Conservation (phyloP, 306 rosid genomes). For the Castanea crenata region DNA sequence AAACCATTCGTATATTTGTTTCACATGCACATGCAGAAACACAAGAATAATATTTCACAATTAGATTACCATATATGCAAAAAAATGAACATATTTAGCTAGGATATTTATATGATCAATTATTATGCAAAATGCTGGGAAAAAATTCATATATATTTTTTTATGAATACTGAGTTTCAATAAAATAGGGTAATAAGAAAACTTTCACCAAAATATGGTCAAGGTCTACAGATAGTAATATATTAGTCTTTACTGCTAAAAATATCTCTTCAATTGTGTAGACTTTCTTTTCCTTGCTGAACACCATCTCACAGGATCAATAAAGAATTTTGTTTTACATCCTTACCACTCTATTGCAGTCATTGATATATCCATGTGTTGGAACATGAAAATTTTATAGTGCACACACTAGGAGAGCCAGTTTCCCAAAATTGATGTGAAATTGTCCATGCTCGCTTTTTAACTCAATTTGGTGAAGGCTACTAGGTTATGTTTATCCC, state of each 20-base stretch:
- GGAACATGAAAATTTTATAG: neutral
- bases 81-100: neutral
- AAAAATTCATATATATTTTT: neutral
- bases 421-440: neutral
- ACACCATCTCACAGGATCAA: neutral
- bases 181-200: neutral
- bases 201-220: neutral
- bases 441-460: neutral
- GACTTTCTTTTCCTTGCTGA: neutral
- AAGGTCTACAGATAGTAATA: neutral
- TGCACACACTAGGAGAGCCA: neutral
- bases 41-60: neutral
- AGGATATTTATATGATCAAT: neutral
- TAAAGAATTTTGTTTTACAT: neutral
- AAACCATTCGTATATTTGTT: neutral
- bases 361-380: neutral
- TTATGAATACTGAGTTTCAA: no score
- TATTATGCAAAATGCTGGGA: neutral
- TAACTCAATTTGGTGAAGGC: neutral
- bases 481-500: neutral
- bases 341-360: neutral
- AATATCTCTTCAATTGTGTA: neutral
- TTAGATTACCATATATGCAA: neutral
- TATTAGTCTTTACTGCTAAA: neutral
- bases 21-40: neutral